These are phyloP conservation scores for Malassezia cuniculi DNA, from an alignment of 1,284 basidiomycete species.

Conservation along the genomic window DNA sequence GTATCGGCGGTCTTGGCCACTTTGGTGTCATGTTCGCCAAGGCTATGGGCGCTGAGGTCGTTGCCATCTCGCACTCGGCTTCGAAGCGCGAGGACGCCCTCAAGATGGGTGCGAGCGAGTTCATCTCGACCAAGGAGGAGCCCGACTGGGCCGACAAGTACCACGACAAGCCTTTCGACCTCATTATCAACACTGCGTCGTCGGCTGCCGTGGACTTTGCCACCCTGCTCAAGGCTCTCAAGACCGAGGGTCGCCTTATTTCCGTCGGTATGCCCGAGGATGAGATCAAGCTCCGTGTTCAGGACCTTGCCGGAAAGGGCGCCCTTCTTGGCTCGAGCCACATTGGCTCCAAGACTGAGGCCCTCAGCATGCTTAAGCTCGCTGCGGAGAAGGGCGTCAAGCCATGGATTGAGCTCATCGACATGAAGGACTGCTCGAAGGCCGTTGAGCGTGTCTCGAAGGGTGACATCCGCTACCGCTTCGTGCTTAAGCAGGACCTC, in stretches of 20 bases:
- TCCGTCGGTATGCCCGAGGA: slow-evolving; percentile 53
- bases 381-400: slow-evolving; percentile 37
- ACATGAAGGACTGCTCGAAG: slow-evolving; percentile 54
- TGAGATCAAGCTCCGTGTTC: slow-evolving; percentile 42
- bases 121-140: slow-evolving; percentile 37
- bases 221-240: slow-evolving; percentile 50
- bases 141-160: slow-evolving; percentile 32
- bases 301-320: slow-evolving; percentile 47
- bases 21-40: slow-evolving; percentile 53
- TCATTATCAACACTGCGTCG: slow-evolving; percentile 54
- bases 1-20: slow-evolving; percentile 46
- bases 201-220: slow-evolving; percentile 47
- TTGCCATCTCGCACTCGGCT: slow-evolving; percentile 56
- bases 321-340: slow-evolving; percentile 48
- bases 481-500: slow-evolving; percentile 32
- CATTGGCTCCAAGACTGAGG: slow-evolving; percentile 58
- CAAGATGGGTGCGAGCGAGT: slow-evolving; percentile 53
- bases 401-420: slow-evolving; percentile 50
- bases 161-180: slow-evolving; percentile 48
- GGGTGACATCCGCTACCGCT: slow-evolving; percentile 47
- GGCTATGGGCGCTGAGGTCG: slow-evolving; percentile 55
- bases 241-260: slow-evolving; percentile 52
- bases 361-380: slow-evolving; percentile 46
- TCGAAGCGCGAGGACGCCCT: slow-evolving; percentile 56
- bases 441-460: slow-evolving; percentile 52